Base-by-base conservation (phyloP, 345 rosid species). In the Gossypium herbaceum region DNA sequence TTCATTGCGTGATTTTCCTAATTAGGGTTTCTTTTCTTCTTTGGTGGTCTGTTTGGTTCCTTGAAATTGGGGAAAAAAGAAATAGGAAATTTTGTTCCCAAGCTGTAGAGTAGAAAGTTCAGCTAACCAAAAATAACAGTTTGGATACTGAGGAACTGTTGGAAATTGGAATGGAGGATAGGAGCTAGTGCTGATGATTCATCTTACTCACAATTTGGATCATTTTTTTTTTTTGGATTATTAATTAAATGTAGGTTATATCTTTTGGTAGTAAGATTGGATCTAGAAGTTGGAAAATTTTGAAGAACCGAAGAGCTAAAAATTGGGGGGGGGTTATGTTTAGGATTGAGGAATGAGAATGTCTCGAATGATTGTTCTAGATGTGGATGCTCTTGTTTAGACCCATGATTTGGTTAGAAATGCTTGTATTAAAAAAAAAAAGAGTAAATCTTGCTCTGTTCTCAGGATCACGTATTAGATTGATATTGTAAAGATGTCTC, bases 401-500 rank as follows among this genome's bases (percentile, higher is more conserved):
- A 25, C 44, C 9, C 7, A 43, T 64, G 9, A 29, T 68, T 62
- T 59, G 43, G 62, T 9, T 44, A 5, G 22, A 73, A 57, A 56
- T 72, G 57, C 24, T 44, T 73, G 43, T 44, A 12, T 41, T 20
- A 20, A 3, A 20, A 24, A 9, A 34, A 34, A 29, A 29, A 0
- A 27, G 27, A 6, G 43, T 25, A 16, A 22, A 55, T 48, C 20
- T 66, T 43, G 10, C 11, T 34, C 62, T 62, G 20, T 43, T 2
- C 72, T 69, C 82, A 82, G 82, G 70, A 45, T 64, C 52, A 45
- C 19, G 29, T 59, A 29, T 54, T 68, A 80, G 76, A 48, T 79
- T 75, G 25, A 61, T 73, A 58, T 72, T 73, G 71, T 50, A 17
- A 92, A 81, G 81, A 94, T 92, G 98, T 77, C 90, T 13, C 84